Evolutionary conservation across 352 stramenopile species (phyloP).

Genomic region (Peronospora destructor): DNA sequence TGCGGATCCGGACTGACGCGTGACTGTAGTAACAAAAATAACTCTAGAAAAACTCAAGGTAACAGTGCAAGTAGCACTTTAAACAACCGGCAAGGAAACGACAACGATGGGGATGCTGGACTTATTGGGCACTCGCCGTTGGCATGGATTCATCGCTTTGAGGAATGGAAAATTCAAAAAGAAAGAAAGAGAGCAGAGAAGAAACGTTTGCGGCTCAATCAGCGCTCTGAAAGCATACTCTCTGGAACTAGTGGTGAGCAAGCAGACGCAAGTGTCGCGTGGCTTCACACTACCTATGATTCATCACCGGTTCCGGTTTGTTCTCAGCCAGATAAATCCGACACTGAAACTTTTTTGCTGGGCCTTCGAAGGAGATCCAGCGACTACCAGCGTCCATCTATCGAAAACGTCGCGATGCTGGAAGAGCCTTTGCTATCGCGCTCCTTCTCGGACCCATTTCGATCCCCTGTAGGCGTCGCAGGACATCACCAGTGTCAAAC

Average conservation of each 20-base stretch:
- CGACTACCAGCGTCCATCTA: constrained; percentile 7
- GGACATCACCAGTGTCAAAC: constrained; percentile 29
- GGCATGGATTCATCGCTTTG: constrained; percentile 72
- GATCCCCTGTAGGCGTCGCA: constrained; percentile 38
- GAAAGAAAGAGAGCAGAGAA: constrained; percentile 76
- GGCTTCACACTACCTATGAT: constrained; percentile 20
- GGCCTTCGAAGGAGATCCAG: constrained; percentile 26
- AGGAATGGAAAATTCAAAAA: constrained; percentile 77
- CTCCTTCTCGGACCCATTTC: constrained; percentile 60
- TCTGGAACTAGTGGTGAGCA: constrained; percentile 12
- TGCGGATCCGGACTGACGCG: constrained; percentile 22
- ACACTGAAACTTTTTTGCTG: constrained; percentile 26
- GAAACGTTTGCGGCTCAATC: constrained; percentile 39
- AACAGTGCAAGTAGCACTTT: constrained; percentile 20
- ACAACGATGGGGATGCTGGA: constrained; percentile 36
- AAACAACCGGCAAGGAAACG: constrained; percentile 7
- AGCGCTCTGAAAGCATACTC: constrained; percentile 31
- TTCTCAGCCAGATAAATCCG: constrained; percentile 13
- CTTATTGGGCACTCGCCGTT: constrained; percentile 50
- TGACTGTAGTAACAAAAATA: constrained; percentile 62
- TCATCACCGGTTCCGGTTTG: constrained; percentile 25
- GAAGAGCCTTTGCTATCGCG: constrained; percentile 34
- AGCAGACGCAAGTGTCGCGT: constrained; percentile 11
- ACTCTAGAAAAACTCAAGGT: constrained; percentile 26
- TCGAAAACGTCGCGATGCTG: constrained; percentile 18